These are phyloP conservation scores for Aureobasidium sp. DNA, from an alignment of 2,329 filamentous ascomycete species.

Conservation along the genomic window DNA sequence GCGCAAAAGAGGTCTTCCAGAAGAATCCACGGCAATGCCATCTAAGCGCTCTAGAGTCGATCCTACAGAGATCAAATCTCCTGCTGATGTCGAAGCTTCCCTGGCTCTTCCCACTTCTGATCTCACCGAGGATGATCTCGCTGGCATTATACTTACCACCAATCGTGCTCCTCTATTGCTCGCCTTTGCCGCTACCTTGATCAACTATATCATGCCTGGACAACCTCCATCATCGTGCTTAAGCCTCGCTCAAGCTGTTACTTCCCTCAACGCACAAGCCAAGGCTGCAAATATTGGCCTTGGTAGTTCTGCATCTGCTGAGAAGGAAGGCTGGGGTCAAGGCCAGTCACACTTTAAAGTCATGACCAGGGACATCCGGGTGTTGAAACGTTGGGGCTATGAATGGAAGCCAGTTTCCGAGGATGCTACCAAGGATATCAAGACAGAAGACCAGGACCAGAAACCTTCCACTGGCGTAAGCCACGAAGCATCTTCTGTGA, in stretches of 20 bases:
- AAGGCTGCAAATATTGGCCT: constrained; percentile 71
- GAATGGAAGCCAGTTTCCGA: constrained; percentile 39
- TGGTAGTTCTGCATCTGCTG: constrained; percentile 51
- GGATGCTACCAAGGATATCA: constrained; percentile 18
- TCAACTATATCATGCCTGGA: constrained; percentile 75
- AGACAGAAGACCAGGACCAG: constrained; percentile 8
- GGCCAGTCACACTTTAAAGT: constrained; percentile 67
- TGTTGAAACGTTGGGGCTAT: constrained; percentile 73
- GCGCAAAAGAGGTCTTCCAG: constrained; percentile 29
- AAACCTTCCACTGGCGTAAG: not conserved
- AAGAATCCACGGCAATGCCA: constrained; percentile 16
- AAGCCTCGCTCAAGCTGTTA: constrained; percentile 74
- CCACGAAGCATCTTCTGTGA: constrained; percentile 3
- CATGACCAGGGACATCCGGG: constrained; percentile 63
- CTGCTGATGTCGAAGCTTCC: constrained; percentile 54
- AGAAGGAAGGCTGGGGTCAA: constrained; percentile 63
- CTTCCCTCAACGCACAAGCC: constrained; percentile 69
- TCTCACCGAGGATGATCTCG: constrained; percentile 52
- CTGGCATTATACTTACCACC: constrained; percentile 53
- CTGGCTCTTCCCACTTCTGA: constrained; percentile 49
- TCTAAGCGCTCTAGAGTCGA: constrained; percentile 19
- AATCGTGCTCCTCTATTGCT: constrained; percentile 77
- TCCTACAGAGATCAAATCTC: constrained; percentile 19
- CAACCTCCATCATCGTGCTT: constrained; percentile 75
- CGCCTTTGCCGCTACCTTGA: constrained; percentile 64